Evolutionary conservation across 805 yeast genomes (phyloP), one percentile per base, ranked within the genome.

Genomic region (Zygoascus bituminiphila): DNA sequence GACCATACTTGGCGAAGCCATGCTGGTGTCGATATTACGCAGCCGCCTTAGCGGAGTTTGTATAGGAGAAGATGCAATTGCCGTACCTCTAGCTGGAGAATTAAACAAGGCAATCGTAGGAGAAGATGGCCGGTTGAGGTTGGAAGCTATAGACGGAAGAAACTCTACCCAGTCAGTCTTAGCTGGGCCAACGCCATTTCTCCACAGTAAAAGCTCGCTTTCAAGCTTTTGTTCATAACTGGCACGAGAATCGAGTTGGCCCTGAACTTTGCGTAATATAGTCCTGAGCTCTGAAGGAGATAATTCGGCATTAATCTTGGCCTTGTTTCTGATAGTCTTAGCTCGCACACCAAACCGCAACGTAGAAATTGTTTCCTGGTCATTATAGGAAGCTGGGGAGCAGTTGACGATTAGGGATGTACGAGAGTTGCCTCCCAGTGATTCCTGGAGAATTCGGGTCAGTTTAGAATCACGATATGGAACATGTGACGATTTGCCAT

Each of bases 401-500:
- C 93, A 84, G 54, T 82, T 82, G 37, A 86, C 73, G 15, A 88
- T 77, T 43, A 87, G 67, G 2, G 84, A 75, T 0, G 94, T 88
- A 45, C 88, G 70, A 2, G 89, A 79, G 62, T 87, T 86, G 1
- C 95, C 95, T 5, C 94, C 93, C 20, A 87, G 66, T 0, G 91
- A 79, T 55, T 84, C 88, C 60, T 84, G 89, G 29, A 87, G 64
- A 12, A 88, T 79, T 52, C 91, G 71, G 0, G 95, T 84, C 45
- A 87, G 71, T 56, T 83, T 83, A 1, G 94, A 83, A 57, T 84
- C 91, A 49, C 89, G 70, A 55, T 84, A 86, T 0, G 93, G 88
- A 8, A 82, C 68, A 57, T 84, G 87, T 2, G 76, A 70, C 1
- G 81, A 70, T 52, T 74, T 76, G 1, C 80, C 77, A 55, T 84